Evolutionary conservation across 768 basidiomycete species (phyloP), one percentile per base, ranked within the genome.

Genomic region (Suillus paluster): DNA sequence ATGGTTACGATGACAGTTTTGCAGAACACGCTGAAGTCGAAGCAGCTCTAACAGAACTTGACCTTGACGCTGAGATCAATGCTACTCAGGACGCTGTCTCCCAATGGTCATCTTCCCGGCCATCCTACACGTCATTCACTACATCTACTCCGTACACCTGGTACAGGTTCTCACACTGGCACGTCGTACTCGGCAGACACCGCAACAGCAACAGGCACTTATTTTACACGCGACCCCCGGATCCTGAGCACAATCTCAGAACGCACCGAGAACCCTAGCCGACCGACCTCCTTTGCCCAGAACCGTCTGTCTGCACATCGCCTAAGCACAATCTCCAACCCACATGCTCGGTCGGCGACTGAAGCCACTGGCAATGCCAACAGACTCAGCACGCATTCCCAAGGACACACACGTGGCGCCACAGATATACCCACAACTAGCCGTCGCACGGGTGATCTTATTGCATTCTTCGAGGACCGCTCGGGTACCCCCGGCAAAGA

Each of bases 171-270:
- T 21, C 71, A 76, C 63, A 75, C 76, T 1, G 76, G 73, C 3
- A 69, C 75, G 33, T 66, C 78, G n/a, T 67, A 73, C 60, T 55
- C 79, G 44, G 62, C 76, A 7, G 54, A 55, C 38, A 55, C 38
- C 6, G 38, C 54, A 19, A 55, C 54, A 1, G 17, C 58, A 74
- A 76, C 65, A 75, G 81, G 1, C 80, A 75, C 55, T 67, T 72
- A 41, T 68, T 77, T 50, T 65, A 75, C 25, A 76, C 77, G 81
- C 15, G 79, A 79, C 49, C 83, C 85, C 11, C 75, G 79, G 27
- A 71, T 80, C 38, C 79, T 94, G 21, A 94, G 92, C 69, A 88
- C 84, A 3, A 94, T 94, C 62, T 85, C 91, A 4, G 92, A 94
- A 71, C 83, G 81, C 50, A 92, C 90, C 1, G 92, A 94, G 74